Evolutionary conservation across 805 yeast species (phyloP).

Genomic region (Saccharomyces paradoxus): DNA sequence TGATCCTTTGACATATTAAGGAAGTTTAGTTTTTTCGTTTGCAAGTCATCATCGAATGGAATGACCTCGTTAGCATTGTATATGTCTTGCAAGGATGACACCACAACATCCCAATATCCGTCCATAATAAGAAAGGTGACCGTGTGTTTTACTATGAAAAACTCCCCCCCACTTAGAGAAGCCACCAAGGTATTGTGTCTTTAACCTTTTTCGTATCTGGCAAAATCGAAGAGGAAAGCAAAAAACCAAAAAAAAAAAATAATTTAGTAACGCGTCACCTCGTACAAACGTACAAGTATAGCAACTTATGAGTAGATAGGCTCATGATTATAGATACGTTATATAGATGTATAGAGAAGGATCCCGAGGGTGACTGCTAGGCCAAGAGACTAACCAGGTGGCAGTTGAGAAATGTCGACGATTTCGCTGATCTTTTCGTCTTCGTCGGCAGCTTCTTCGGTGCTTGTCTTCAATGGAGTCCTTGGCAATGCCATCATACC

Average conservation of each 20-base stretch:
- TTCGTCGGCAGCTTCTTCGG: conserved; percentile 49
- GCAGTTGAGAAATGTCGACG: conserved; percentile 83
- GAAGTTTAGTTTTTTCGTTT: conserved; percentile 24
- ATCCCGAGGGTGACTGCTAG: neutral
- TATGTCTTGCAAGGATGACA: conserved; percentile 60
- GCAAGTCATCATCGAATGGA: conserved; percentile 38
- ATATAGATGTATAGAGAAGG: neutral
- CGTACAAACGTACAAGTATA: neutral
- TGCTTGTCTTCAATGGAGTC: conserved; percentile 65
- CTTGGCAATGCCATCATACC: conserved; percentile 99
- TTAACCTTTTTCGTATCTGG: neutral
- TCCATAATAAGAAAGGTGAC: conserved; percentile 32
- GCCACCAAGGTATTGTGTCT: neutral
- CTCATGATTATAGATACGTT: neutral
- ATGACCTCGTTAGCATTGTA: conserved; percentile 52
- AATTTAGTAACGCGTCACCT: neutral
- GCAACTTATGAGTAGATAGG: neutral
- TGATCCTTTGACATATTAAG: conserved; percentile 33
- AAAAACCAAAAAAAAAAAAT: neutral
- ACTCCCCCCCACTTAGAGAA: neutral
- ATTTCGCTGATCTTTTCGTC: conserved; percentile 45
- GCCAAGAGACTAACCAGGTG: conserved; percentile 66
- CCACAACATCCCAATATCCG: conserved; percentile 61
- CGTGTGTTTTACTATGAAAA: neutral
- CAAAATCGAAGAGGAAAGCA: neutral